Conservation (phyloP, 352 stramenopile species). For the Phytophthora meadii region DNA sequence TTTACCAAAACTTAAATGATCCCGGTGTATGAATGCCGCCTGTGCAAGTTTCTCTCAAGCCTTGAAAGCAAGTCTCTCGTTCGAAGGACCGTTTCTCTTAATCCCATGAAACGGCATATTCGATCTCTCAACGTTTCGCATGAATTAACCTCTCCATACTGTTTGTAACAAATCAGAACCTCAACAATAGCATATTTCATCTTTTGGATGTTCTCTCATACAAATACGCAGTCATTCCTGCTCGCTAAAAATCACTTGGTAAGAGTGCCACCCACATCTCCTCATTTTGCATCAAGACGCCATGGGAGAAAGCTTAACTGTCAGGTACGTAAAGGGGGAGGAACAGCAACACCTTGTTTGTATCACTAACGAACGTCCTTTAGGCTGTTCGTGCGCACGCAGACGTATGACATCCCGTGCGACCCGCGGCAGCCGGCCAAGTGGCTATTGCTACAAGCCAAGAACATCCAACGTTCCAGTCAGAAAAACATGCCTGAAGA, state of each 20-base stretch:
- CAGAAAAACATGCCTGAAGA: conserved; percentile 54
- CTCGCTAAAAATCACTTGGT: conserved; percentile 25
- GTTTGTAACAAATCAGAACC: conserved; percentile 29
- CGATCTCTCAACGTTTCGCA: conserved; percentile 1
- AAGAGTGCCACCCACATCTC: conserved; percentile 7
- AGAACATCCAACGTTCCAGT: conserved; percentile 75
- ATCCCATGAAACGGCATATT: conserved; percentile 7
- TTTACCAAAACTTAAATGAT: too few relatives aligned
- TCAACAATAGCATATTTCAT: conserved; percentile 1
- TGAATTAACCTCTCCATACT: conserved; percentile 2
- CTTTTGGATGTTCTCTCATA: conserved; percentile 31
- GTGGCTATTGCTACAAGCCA: conserved; percentile 80
- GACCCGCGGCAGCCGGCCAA: conserved; percentile 73
- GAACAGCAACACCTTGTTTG: not conserved
- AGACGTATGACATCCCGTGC: conserved; percentile 87
- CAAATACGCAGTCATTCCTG: conserved; percentile 26
- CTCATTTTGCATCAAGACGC: conserved; percentile 15
- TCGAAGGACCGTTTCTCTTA: not conserved
- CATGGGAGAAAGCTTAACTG: conserved; percentile 58
- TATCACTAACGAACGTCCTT: too few relatives aligned
- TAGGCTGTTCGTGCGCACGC: conserved; percentile 79
- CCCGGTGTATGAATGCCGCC: too few relatives aligned
- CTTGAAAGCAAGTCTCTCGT: too few relatives aligned
- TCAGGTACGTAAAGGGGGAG: conserved; percentile 43
- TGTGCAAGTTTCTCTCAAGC: too few relatives aligned